phyloP scores from a whole-genome alignment of 805 yeast species.

The Metschnikowia anglica region DNA sequence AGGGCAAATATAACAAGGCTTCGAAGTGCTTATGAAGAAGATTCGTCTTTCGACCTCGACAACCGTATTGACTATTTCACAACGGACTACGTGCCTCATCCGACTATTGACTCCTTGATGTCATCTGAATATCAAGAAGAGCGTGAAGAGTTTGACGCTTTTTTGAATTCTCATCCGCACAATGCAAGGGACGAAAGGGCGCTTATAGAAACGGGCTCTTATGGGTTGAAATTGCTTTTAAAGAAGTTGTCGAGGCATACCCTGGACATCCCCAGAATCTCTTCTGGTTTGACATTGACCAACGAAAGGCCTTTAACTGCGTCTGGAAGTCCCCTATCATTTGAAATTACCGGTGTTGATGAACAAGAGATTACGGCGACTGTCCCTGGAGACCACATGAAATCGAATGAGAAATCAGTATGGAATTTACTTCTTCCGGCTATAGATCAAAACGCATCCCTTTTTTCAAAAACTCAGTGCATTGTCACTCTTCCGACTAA shows the following conservation, averaged over 20 bases:
- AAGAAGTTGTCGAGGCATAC: constrained; percentile 33
- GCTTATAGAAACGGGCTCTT: constrained; percentile 27
- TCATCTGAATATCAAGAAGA: constrained; percentile 10
- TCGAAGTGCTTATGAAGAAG: constrained; percentile 15
- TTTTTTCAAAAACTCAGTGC: constrained; percentile 3
- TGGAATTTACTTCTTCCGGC: constrained; percentile 12
- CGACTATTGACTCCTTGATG: constrained; percentile 13
- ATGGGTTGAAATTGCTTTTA: constrained; percentile 34
- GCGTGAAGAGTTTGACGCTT: constrained; percentile 17
- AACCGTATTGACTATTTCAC: constrained; percentile 5
- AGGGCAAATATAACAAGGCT: constrained; percentile 14
- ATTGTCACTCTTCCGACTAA: constrained; percentile 14
- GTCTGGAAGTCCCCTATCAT: neutral
- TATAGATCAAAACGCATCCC: constrained; percentile 5
- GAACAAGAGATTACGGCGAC: constrained; percentile 1
- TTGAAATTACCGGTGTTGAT: neutral
- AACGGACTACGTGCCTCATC: constrained; percentile 9
- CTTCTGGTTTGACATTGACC: constrained; percentile 4
- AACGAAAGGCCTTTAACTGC: constrained; percentile 14
- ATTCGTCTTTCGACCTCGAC: neutral
- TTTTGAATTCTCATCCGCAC: constrained; percentile 14
- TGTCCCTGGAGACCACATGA: neutral
- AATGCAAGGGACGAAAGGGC: constrained; percentile 13
- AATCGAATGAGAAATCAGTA: neutral
- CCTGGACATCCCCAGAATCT: neutral